Evolutionary conservation across 2,329 filamentous ascomycete species (phyloP), one percentile per base, ranked within the genome.

Genomic region (Venturia oleaginea): DNA sequence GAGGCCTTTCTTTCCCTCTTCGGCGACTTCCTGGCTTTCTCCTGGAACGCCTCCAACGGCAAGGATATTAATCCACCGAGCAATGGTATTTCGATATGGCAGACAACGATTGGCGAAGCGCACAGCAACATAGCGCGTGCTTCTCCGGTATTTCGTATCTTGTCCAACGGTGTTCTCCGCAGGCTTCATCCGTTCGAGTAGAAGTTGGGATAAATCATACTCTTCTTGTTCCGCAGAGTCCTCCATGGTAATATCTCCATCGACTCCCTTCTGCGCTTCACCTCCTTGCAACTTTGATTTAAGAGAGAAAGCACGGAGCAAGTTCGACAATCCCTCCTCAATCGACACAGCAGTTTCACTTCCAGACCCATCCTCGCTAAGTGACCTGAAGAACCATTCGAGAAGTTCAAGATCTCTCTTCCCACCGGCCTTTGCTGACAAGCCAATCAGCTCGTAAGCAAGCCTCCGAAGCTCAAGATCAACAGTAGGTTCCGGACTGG

Each of bases 61-160:
- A 61, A 97, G 81, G 19, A 97, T 84, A 73, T 97, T 86, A 59
- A 97, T 89, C 90, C 91, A 97, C 60, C 94, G 85, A 32, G 86
- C 94, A 43, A 88, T 80, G 11, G 91, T 81, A 70, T 96, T 91
- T 24, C 82, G 82, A 69, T 91, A 97, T 0, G 88, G 84, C 5
- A 99, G 79, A 70, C 91, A 96, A 61, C 90, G 84, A 72, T 97
- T 97, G 13, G 91, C 91, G 81, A 93, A 97, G 65, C 94, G 90
- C 8, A 94, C 87, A 30, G 88, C 88, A 24, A 91, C 88, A 75
- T 92, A 94, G 8, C 90, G 86, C 40, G 89, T 89, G 70, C 89
- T 92, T 68, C 88, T 83, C 42, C 66, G 71, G 67, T 54, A 48
- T 32, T 27, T 48, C 40, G 37, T 24, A 30, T 62, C 46, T 17